Percentiles rank a stretch among this genome's conserved stretches.
These are phyloP conservation scores for Zoysia japonica DNA, from an alignment of 176 grass and related monocot genomes.

Conservation along the genomic window DNA sequence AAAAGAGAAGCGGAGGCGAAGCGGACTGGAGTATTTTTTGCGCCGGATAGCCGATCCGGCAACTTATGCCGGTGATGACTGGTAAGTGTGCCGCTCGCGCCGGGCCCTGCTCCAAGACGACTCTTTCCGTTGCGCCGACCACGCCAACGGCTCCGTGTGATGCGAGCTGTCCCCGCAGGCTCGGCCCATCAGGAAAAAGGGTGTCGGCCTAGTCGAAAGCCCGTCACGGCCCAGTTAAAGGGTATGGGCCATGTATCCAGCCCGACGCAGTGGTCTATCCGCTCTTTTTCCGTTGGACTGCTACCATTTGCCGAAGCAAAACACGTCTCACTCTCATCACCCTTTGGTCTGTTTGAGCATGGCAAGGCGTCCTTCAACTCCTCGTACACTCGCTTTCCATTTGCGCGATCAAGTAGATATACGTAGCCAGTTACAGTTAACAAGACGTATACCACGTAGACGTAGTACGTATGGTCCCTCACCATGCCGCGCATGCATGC, in stretches of 20 bases:
- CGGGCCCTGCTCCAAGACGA: neutral
- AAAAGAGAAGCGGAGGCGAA: neutral
- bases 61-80: neutral
- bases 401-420: no score
- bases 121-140: neutral
- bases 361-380: neutral
- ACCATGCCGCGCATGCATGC: no score
- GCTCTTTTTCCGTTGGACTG: neutral
- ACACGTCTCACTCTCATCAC: no score
- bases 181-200: neutral
- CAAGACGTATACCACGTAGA: no score
- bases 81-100: neutral
- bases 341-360: no score
- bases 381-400: neutral
- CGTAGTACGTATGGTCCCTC: no score
- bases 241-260: no score
- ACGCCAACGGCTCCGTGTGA: neutral
- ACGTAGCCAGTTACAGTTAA: no score
- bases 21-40: neutral
- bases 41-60: no score
- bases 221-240: no score
- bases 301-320: neutral
- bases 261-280: neutral
- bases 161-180: neutral
- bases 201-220: neutral